Evolutionary conservation across 768 basidiomycete species (phyloP).

Genomic region (Lactifluus subvellereus): DNA sequence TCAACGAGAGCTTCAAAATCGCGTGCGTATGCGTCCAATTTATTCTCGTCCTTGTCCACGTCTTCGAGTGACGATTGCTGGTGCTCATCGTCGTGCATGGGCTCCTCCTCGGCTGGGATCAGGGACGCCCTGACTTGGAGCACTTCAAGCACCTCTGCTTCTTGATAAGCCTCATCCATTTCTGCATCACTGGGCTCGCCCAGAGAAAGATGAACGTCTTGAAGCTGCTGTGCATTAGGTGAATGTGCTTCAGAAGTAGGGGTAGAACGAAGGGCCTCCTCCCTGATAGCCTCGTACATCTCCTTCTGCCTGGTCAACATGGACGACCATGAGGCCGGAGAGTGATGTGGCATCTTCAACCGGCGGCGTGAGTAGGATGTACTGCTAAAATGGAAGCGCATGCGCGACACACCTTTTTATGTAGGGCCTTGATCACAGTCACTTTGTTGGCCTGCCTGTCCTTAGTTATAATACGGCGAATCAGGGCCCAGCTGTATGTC

Average conservation of each 20-base stretch:
- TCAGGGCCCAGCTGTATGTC: conserved; percentile 17
- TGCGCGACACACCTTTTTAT: conserved; percentile 9
- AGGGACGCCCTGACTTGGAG: conserved; percentile 14
- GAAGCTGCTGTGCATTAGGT: not conserved
- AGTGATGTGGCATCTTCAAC: conserved; percentile 56
- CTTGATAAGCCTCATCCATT: not conserved
- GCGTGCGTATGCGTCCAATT: conserved; percentile 22
- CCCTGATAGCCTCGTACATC: conserved; percentile 43
- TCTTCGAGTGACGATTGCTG: not conserved
- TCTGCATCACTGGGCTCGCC: not conserved
- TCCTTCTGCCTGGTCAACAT: conserved; percentile 33
- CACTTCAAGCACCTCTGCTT: conserved; percentile 13
- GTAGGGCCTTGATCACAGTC: not conserved
- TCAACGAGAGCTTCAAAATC: conserved; percentile 48
- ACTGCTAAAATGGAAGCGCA: not conserved
- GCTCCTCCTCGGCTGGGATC: not conserved
- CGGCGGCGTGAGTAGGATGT: not conserved
- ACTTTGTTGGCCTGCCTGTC: not conserved
- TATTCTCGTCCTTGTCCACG: not conserved
- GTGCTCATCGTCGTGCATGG: conserved; percentile 8
- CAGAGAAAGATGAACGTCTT: not conserved
- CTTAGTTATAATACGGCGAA: conserved; percentile 14
- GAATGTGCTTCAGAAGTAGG: not conserved
- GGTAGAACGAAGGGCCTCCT: not conserved
- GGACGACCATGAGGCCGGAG: conserved; percentile 45